phyloP scores from a whole-genome alignment of 106 monocot genomes.

The Chionographis japonica region DNA sequence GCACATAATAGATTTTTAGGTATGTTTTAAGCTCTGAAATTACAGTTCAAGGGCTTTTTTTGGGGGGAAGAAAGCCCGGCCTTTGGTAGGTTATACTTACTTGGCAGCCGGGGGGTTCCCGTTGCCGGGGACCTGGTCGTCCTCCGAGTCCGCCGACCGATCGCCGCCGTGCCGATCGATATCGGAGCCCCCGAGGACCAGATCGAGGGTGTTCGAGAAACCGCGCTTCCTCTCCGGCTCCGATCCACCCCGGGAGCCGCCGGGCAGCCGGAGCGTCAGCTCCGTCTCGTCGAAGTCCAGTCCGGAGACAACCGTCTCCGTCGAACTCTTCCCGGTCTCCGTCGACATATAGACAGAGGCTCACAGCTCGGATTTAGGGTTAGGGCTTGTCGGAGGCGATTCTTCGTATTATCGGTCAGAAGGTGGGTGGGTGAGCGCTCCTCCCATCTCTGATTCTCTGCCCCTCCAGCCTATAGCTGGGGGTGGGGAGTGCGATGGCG shows the following conservation, averaged over 20 bases:
- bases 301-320: constrained; percentile 48
- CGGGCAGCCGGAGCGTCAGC: constrained; percentile 53
- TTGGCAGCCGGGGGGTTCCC: constrained; percentile 53
- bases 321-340: constrained; percentile 58
- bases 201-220: constrained; percentile 39
- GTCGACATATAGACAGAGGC: constrained; percentile 28
- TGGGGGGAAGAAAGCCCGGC: background rate
- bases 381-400: background rate
- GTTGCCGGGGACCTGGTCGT: constrained; percentile 12
- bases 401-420: no score
- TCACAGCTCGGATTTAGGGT: background rate
- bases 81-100: constrained; percentile 9
- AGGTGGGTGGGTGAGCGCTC: no score
- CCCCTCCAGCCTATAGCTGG: background rate
- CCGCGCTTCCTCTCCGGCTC: constrained; percentile 59
- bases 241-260: constrained; percentile 16
- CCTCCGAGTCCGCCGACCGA: constrained; percentile 14
- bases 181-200: constrained; percentile 15
- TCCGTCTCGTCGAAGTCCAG: constrained; percentile 68
- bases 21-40: no score
- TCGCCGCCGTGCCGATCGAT: constrained; percentile 7
- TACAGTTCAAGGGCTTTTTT: no score
- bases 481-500: no score
- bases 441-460: no score
- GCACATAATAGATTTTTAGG: background rate